Percentiles rank a stretch among this genome's conserved stretches.
Evolutionary conservation across 495 filamentous ascomycete species (phyloP).

Genomic region (Neurospora sp.): DNA sequence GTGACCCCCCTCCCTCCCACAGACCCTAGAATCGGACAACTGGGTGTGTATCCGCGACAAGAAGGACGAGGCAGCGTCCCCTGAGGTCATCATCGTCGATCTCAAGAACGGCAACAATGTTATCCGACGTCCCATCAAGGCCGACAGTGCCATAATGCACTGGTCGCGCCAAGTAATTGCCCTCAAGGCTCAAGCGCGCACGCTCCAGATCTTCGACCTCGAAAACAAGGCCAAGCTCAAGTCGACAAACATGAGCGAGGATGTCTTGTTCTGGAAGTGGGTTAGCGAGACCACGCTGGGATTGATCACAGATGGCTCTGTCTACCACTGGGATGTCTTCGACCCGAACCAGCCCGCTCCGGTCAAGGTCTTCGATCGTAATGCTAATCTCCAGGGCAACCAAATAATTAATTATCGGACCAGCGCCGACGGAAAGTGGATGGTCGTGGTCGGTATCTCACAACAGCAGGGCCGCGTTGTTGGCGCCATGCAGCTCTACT

Average conservation of each 20-base stretch:
- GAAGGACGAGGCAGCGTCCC: slow-evolving; percentile 63
- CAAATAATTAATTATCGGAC: slow-evolving; percentile 99
- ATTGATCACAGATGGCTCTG: slow-evolving; percentile 75
- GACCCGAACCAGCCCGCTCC: slow-evolving; percentile 66
- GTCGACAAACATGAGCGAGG: slow-evolving; percentile 88
- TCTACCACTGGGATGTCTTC: slow-evolving; percentile 97
- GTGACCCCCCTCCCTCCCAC: background rate
- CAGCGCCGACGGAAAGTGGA: slow-evolving; percentile 94
- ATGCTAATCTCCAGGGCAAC: slow-evolving; percentile 79
- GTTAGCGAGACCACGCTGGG: slow-evolving; percentile 79
- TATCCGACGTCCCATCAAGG: slow-evolving; percentile 91
- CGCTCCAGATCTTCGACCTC: slow-evolving; percentile 96
- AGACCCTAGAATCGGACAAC: slow-evolving; percentile 96
- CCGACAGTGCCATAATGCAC: slow-evolving; percentile 99
- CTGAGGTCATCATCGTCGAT: slow-evolving; percentile 94
- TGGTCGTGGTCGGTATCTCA: slow-evolving; percentile 93
- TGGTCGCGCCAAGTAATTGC: slow-evolving; percentile 93
- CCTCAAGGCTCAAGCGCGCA: slow-evolving; percentile 80
- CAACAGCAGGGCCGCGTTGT: slow-evolving; percentile 87
- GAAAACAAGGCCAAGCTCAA: slow-evolving; percentile 84
- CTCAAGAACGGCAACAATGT: slow-evolving; percentile 91
- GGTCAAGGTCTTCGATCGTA: slow-evolving; percentile 85
- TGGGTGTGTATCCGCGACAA: slow-evolving; percentile 95
- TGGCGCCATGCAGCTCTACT: slow-evolving; percentile 94
- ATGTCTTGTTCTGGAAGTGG: slow-evolving; percentile 99